phyloP scores from a whole-genome alignment of 768 basidiomycete species.

The Cystobasidiopsis lactophilus region DNA sequence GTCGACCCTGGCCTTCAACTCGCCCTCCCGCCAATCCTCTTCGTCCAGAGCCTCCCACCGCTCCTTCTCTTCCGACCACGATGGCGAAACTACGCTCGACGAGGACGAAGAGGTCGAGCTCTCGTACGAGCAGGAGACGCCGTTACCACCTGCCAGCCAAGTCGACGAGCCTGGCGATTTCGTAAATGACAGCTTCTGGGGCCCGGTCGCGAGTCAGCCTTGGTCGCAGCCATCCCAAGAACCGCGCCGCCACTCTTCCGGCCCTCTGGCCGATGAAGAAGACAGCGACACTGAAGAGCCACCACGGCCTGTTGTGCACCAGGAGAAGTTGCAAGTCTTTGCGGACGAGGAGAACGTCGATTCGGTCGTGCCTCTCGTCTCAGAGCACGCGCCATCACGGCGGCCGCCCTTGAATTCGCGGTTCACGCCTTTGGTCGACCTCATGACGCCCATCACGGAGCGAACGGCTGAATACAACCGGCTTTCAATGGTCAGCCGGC shows the following conservation, averaged over 20 bases:
- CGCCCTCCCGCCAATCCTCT: too few species aligned
- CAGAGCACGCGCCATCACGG: constrained; percentile 1
- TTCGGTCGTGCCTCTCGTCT: too few species aligned
- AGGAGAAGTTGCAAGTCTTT: not conserved
- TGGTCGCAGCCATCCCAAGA: constrained; percentile 1
- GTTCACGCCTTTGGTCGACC: constrained; percentile 36
- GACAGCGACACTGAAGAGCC: constrained; percentile 1
- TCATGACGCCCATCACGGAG: constrained; percentile 97
- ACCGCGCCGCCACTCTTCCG: constrained; percentile 2
- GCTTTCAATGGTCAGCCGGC: not conserved
- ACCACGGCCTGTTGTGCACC: too few species aligned
- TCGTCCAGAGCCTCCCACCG: constrained; percentile 18
- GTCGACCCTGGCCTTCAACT: constrained; percentile 26
- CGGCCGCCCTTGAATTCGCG: constrained; percentile 9
- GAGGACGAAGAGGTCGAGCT: not conserved
- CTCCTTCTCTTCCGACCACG: constrained; percentile 8
- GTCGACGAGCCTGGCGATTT: constrained; percentile 1
- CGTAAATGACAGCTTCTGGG: constrained; percentile 8
- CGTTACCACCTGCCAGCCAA: constrained; percentile 5
- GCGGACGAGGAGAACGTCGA: constrained; percentile 5
- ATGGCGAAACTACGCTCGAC: not conserved
- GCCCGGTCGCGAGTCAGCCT: constrained; percentile 3
- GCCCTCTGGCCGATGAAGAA: constrained; percentile 11
- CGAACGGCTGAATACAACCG: constrained; percentile 74
- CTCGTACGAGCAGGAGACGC: too few species aligned